Base-by-base conservation (phyloP, 805 yeast species). In the Lachancea dasiensis region DNA sequence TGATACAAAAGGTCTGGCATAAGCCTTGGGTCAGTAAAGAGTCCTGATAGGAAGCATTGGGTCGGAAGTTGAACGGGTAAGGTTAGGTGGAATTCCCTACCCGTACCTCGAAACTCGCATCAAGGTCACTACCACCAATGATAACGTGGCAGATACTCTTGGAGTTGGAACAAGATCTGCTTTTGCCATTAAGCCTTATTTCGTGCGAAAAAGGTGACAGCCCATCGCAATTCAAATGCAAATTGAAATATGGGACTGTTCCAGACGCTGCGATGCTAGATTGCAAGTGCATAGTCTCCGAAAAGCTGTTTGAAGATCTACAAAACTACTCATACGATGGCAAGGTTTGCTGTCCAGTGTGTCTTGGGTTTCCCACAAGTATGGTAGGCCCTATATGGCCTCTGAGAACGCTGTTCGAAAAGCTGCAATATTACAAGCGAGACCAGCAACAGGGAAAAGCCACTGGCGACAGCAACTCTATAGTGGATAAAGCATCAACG, bases 271-370 rank as follows among this genome's bases (percentile, higher is more conserved):
- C 53, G 3, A 44, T 54, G 31, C 43, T 55, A n/a, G 37, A 53
- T 7, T 58, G 63, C 39, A 59, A 59, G 3, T 58, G 63, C 32
- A 47, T 51, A 21, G 28, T 51, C 5, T 50, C 58, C 3, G 49
- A 50, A 25, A 26, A 39, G n/a, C 45, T 54, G 4, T 48, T 36
- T 18, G 27, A 41, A 14, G 46, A 44, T 25, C 41, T 52, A 8
- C 27, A 18, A 3, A 20, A 31, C 5, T 31, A 34, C 4, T 38
- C 42, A 17, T 5, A 28, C 21, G 35, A 39, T 4, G 34, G 34
- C 10, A 28, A 40, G 2, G n/a, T 31, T 1, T 36, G 38, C 5
- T 69, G 74, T 38, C 73, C 73, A 2, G 37, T 56, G 1, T 69
- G 74, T 43, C 47, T 45, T 3, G 32, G 38, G 6, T 37, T 36